Evolutionary conservation across 1,139 yeast species (phyloP).

Genomic region (Yamadazyma dushanensis): DNA sequence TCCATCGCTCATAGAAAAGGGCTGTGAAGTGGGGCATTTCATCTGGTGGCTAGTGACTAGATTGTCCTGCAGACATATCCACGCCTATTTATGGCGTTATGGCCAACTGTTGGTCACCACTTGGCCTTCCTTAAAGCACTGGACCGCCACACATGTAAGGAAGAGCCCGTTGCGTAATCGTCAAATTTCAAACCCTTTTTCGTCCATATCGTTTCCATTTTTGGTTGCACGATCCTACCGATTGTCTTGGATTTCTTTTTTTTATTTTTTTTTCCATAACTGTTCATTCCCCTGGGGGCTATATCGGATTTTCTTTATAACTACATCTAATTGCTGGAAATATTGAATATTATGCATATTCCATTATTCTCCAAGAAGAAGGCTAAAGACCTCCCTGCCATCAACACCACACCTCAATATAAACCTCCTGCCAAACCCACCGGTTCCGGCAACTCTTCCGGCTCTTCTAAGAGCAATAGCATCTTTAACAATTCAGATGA

Average conservation of each 20-base stretch:
- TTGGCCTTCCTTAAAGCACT: background rate
- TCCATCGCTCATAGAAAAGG: no score
- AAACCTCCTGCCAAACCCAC: constrained; percentile 1
- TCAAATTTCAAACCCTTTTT: no score
- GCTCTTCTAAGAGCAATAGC: background rate
- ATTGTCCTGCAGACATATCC: no score
- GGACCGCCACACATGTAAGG: background rate
- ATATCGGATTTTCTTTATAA: constrained; percentile 2
- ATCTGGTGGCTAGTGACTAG: no score
- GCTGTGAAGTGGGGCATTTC: no score
- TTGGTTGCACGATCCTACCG: background rate
- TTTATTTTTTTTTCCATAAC: background rate
- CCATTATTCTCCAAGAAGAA: constrained; percentile 6
- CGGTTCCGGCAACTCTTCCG: background rate
- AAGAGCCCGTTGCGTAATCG: background rate
- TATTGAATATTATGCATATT: constrained; percentile 6
- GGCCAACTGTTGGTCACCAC: no score
- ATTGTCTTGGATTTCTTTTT: constrained; percentile 1
- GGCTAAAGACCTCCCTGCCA: background rate
- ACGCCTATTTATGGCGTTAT: no score
- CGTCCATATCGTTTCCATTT: constrained; percentile 2
- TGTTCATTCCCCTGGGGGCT: constrained; percentile 2
- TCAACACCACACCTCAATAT: background rate
- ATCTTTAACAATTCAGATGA: background rate
- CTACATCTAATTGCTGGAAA: no score